phyloP scores from a whole-genome alignment of 2,329 filamentous ascomycete species.

The Beauveria varroae region DNA sequence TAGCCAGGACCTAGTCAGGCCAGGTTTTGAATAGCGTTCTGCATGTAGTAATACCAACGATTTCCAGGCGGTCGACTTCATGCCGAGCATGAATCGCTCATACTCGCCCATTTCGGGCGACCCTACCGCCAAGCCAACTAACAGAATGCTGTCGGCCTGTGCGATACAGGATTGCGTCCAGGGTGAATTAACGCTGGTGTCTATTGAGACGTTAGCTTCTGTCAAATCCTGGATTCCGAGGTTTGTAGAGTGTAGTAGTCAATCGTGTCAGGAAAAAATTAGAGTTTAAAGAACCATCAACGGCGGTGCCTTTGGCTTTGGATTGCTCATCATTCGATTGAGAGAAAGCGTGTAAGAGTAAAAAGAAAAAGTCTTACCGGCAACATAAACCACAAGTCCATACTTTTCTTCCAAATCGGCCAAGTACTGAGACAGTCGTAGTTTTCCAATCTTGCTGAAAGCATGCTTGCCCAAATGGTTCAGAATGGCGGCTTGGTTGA shows the following conservation, averaged over 20 bases:
- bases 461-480: conserved; percentile 94
- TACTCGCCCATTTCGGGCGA: conserved; percentile 92
- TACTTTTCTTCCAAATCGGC: conserved; percentile 97
- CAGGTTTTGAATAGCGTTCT: conserved; percentile 79
- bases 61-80: conserved; percentile 94
- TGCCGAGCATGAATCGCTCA: conserved; percentile 89
- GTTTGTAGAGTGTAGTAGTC: neutral
- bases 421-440: conserved; percentile 91
- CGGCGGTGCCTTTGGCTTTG: conserved; percentile 43
- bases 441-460: conserved; percentile 94
- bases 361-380: conserved; percentile 43
- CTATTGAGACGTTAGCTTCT: conserved; percentile 31
- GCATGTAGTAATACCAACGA: conserved; percentile 83
- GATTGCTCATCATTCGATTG: conserved; percentile 44
- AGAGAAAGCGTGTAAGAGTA: neutral
- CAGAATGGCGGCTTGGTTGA: conserved; percentile 89
- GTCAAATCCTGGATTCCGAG: neutral
- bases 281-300: conserved; percentile 54
- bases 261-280: conserved; percentile 57
- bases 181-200: conserved; percentile 92
- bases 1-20: conserved; percentile 82
- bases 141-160: conserved; percentile 90
- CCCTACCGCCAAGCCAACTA: conserved; percentile 85
- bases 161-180: conserved; percentile 98
- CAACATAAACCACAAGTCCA: conserved; percentile 88